Conservation (phyloP, 1,139 yeast genomes). For the Lodderomyces parapsilosis region DNA sequence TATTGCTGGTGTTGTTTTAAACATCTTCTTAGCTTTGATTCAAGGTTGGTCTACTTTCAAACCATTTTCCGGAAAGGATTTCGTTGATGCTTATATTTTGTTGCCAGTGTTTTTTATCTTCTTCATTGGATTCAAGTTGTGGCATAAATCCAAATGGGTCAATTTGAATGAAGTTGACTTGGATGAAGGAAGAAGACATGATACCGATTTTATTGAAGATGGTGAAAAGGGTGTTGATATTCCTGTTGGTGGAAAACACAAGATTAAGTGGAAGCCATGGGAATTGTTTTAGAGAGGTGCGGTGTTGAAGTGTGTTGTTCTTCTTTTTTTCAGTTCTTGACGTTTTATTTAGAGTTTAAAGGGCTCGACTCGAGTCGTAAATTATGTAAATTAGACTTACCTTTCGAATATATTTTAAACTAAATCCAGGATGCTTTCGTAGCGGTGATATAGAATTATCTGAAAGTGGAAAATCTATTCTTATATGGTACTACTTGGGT, state of each 20-base stretch:
- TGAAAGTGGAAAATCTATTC: too few relatives aligned
- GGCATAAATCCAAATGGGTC: constrained; percentile 45
- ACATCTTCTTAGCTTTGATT: constrained; percentile 54
- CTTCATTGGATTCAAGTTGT: constrained; percentile 30
- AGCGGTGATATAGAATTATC: neutral
- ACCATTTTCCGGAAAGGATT: constrained; percentile 60
- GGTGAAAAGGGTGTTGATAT: constrained; percentile 1
- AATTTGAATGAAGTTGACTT: constrained; percentile 44
- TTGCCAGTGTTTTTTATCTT: constrained; percentile 54
- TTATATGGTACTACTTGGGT: too few relatives aligned
- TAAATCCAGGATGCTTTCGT: neutral
- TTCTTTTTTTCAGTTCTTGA: neutral
- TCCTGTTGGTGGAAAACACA: neutral
- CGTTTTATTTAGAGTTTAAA: neutral
- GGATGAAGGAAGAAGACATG: constrained; percentile 39
- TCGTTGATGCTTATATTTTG: constrained; percentile 65
- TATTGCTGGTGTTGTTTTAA: constrained; percentile 48
- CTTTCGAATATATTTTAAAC: neutral
- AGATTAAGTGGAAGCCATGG: constrained; percentile 2
- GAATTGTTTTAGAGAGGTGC: neutral
- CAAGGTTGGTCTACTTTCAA: constrained; percentile 69
- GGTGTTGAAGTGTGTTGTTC: neutral
- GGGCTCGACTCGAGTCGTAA: neutral
- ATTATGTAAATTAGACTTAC: neutral
- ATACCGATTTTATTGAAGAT: constrained; percentile 20